Evolutionary conservation across 805 yeast species (phyloP).

Genomic region (Lipomyces mesembrius): DNA sequence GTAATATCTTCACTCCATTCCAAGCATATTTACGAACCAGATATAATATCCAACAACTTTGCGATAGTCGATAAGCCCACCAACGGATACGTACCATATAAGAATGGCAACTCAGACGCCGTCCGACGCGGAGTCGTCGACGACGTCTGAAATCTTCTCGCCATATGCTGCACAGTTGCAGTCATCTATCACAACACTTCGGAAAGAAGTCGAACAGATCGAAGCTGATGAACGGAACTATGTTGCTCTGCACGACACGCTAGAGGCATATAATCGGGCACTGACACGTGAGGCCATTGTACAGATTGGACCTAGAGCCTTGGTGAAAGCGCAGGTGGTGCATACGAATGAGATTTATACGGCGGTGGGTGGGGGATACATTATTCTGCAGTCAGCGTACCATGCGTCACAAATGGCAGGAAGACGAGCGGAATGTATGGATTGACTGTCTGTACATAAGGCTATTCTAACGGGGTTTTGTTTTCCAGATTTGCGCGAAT

Average conservation of each 20-base stretch:
- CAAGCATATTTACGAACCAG: background rate
- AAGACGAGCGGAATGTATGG: conserved; percentile 23
- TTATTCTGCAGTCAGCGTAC: conserved; percentile 29
- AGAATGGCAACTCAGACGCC: background rate
- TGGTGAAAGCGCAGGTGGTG: conserved; percentile 27
- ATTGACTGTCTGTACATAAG: background rate
- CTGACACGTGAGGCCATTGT: conserved; percentile 18
- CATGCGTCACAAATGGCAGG: conserved; percentile 32
- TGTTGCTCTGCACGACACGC: conserved; percentile 9
- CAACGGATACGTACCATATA: background rate
- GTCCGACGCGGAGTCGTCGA: background rate
- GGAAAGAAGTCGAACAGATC: conserved; percentile 9
- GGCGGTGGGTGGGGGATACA: conserved; percentile 29
- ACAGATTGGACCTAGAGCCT: conserved; percentile 25
- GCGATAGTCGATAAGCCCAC: background rate
- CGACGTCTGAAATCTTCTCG: conserved; percentile 5
- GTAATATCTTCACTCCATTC: too few species aligned
- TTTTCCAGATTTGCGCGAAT: conserved; percentile 16
- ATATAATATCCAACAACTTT: background rate
- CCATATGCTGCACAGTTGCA: conserved; percentile 24
- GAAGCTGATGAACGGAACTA: conserved; percentile 14
- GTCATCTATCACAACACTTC: conserved; percentile 14
- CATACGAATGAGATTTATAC: conserved; percentile 33
- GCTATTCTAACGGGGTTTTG: background rate
- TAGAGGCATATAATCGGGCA: conserved; percentile 20